A percentile compares a stretch with the other conserved stretches of the same genome.
Conservation (phyloP, 83 land plant species). For the Diphasiastrum complanatum region DNA sequence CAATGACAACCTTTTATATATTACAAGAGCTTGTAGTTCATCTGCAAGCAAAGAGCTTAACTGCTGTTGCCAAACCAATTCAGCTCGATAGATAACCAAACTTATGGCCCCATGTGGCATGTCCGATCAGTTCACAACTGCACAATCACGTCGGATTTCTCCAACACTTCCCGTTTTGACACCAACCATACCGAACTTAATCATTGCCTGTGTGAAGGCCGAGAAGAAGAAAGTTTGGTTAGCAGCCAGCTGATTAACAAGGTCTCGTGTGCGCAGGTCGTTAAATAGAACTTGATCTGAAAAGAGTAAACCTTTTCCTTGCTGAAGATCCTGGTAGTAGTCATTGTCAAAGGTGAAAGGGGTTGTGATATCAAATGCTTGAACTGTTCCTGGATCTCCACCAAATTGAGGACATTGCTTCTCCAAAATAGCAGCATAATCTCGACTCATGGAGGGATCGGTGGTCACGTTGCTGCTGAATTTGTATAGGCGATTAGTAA, state of each 20-base stretch:
- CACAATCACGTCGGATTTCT: constrained; percentile 46
- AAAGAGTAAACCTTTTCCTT: constrained; percentile 48
- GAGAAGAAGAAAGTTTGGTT: constrained; percentile 25
- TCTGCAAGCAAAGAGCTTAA: too few relatives aligned
- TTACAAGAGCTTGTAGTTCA: too few relatives aligned
- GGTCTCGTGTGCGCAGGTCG: constrained; percentile 35
- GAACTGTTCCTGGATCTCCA: constrained; percentile 34
- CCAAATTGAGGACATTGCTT: constrained; percentile 41
- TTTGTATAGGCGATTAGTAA: constrained; percentile 50
- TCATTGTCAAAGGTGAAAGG: constrained; percentile 56
- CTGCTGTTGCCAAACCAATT: too few relatives aligned
- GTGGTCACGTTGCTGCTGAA: constrained; percentile 22
- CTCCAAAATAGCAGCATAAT: constrained; percentile 39
- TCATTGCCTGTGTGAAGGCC: constrained; percentile 54
- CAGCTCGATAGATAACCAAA: too few relatives aligned
- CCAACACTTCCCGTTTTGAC: constrained; percentile 49
- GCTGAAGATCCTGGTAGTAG: constrained; percentile 51
- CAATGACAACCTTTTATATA: too few relatives aligned
- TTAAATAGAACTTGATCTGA: constrained; percentile 57
- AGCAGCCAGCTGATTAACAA: constrained; percentile 39
- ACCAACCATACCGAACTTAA: constrained; percentile 52
- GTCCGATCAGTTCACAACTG: constrained; percentile 11
- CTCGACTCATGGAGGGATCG: constrained; percentile 52
- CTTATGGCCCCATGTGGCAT: too few relatives aligned
- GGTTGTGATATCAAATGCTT: constrained; percentile 52